A percentile compares a stretch with the other conserved stretches of the same genome.
These are phyloP conservation scores for Tylopilus balloui DNA, from an alignment of 768 basidiomycete species.

Conservation along the genomic window DNA sequence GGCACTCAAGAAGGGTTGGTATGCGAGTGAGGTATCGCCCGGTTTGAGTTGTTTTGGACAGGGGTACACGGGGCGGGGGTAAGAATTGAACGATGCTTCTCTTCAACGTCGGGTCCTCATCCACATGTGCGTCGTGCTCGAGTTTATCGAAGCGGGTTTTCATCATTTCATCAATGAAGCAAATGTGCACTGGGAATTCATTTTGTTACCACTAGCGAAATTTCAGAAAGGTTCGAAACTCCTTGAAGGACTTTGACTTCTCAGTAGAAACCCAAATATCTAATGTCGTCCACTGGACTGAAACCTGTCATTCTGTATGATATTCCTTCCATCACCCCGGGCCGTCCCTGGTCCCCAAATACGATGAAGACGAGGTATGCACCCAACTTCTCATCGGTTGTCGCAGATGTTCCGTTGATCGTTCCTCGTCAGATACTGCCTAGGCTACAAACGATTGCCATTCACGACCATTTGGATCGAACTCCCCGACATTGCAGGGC, in stretches of 20 bases:
- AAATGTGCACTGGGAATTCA: background rate
- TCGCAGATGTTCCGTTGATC: background rate
- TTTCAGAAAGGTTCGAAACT: no score
- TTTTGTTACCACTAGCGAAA: background rate
- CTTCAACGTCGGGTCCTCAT: no score
- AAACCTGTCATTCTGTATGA: constrained; percentile 35
- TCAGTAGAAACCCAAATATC: no score
- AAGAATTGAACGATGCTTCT: no score
- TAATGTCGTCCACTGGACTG: constrained; percentile 8
- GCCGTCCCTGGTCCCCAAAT: constrained; percentile 37
- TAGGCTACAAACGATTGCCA: constrained; percentile 11
- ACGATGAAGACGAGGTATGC: constrained; percentile 14
- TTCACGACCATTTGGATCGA: constrained; percentile 21
- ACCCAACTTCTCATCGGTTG: no score
- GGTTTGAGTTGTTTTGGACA: constrained; percentile 22
- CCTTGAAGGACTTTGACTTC: no score
- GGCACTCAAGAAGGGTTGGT: constrained; percentile 17
- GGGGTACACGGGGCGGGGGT: constrained; percentile 9
- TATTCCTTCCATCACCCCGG: constrained; percentile 26
- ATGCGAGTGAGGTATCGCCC: constrained; percentile 24
- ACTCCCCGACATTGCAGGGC: constrained; percentile 42
- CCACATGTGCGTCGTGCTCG: no score
- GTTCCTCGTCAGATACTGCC: constrained; percentile 8
- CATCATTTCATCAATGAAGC: background rate
- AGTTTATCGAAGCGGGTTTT: background rate